A percentile compares a stretch with the other conserved stretches of the same genome.
phyloP scores from a whole-genome alignment of 345 rosid species.

The Sapria himalayana region DNA sequence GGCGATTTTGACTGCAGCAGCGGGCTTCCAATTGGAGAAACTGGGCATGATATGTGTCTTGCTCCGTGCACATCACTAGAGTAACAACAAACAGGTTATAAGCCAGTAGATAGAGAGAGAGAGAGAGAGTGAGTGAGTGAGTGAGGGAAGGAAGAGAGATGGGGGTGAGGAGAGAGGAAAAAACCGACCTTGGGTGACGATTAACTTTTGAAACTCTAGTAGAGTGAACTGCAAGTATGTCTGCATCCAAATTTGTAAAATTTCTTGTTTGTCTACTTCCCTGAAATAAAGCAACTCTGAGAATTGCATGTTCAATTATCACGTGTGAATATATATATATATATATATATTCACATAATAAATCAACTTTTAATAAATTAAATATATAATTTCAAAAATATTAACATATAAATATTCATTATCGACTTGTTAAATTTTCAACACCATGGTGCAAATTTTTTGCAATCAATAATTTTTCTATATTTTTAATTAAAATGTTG shows the following conservation, averaged over 20 bases:
- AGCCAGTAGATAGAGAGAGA: background rate
- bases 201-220: conserved; percentile 21
- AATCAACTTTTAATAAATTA: too few species aligned
- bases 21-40: conserved; percentile 47
- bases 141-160: conserved; percentile 3
- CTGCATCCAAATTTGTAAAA: conserved; percentile 21
- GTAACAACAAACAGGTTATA: background rate
- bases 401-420: too few species aligned
- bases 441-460: too few species aligned
- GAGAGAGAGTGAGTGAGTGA: background rate
- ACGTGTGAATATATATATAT: too few species aligned
- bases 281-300: conserved; percentile 13
- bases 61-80: conserved; percentile 27
- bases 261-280: conserved; percentile 23
- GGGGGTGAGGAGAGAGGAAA: conserved; percentile 11
- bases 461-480: too few species aligned
- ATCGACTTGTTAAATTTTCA: too few species aligned
- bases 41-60: conserved; percentile 40
- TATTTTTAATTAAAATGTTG: too few species aligned
- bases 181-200: conserved; percentile 20
- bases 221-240: conserved; percentile 34
- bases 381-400: too few species aligned
- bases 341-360: too few species aligned
- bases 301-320: background rate
- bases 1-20: conserved; percentile 32